Conservation (phyloP, 768 basidiomycete genomes). For the Lactarius sp. region DNA sequence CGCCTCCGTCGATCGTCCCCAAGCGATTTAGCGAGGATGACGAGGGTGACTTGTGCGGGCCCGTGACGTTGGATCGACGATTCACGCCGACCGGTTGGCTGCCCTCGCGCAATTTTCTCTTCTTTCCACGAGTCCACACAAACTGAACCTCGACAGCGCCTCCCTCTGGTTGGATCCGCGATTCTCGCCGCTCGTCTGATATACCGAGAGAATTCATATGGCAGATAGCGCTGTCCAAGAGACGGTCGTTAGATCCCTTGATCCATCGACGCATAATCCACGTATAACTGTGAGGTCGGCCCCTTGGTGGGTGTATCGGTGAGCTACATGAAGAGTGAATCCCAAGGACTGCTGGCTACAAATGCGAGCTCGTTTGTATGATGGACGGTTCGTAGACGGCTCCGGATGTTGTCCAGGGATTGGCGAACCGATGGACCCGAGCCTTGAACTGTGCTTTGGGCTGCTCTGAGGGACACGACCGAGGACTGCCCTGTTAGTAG, state of each 20-base stretch:
- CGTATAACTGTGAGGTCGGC: conserved; percentile 51
- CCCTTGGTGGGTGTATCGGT: conserved; percentile 36
- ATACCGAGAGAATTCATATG: conserved; percentile 30
- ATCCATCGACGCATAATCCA: conserved; percentile 80
- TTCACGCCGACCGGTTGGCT: not conserved
- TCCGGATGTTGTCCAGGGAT: conserved; percentile 17
- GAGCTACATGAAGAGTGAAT: conserved; percentile 63
- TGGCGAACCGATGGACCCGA: conserved; percentile 11
- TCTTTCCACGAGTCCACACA: conserved; percentile 68
- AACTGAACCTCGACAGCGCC: conserved; percentile 60
- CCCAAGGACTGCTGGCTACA: conserved; percentile 46
- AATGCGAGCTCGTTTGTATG: conserved; percentile 16
- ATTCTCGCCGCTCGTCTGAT: conserved; percentile 26
- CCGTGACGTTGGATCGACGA: conserved; percentile 3
- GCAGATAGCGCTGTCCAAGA: conserved; percentile 43
- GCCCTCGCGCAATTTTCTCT: conserved; percentile 16
- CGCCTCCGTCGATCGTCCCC: not conserved
- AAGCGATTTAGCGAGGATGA: conserved; percentile 11
- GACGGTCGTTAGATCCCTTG: conserved; percentile 51
- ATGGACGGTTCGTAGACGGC: not conserved
- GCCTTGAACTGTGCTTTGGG: conserved; percentile 26
- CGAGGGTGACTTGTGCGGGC: not conserved
- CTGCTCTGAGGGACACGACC: conserved; percentile 1
- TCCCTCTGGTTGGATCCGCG: conserved; percentile 7
- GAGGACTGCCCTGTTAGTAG: conserved; percentile 6